Evolutionary conservation across 768 basidiomycete species (phyloP).

Genomic region (Coprinopsis marcescibilis): DNA sequence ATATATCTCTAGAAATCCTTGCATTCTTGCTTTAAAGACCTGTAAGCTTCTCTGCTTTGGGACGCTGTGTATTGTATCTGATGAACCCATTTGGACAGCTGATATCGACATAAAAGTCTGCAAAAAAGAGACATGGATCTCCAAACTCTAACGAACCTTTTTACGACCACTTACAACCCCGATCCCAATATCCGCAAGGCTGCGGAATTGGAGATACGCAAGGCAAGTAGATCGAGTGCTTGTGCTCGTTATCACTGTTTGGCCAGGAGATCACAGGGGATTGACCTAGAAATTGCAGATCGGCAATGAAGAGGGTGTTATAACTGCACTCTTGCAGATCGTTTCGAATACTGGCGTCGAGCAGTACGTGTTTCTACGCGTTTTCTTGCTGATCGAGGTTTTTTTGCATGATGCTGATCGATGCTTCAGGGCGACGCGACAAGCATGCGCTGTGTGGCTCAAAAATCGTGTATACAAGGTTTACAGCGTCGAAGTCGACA

Average conservation of each 20-base stretch:
- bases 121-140: conserved; percentile 50
- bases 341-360: conserved; percentile 74
- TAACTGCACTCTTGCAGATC: conserved; percentile 81
- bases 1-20: not conserved
- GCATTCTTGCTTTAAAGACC: not conserved
- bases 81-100: not conserved
- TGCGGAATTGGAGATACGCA: conserved; percentile 83
- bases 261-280: too few species aligned
- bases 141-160: conserved; percentile 69
- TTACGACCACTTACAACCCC: conserved; percentile 72
- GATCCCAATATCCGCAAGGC: conserved; percentile 86
- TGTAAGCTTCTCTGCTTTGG: not conserved
- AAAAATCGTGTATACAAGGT: conserved; percentile 79
- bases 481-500: conserved; percentile 47
- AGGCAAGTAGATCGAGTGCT: conserved; percentile 38
- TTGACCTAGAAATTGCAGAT: too few species aligned
- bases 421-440: conserved; percentile 64
- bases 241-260: conserved; percentile 2
- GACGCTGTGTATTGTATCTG: not conserved
- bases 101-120: not conserved
- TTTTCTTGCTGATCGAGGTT: conserved; percentile 13
- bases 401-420: conserved; percentile 2
- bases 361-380: conserved; percentile 51
- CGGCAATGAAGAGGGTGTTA: conserved; percentile 73
- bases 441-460: conserved; percentile 82